Base-by-base conservation (phyloP, 169 alveolate genomes). In the Cystoisospora suis region DNA sequence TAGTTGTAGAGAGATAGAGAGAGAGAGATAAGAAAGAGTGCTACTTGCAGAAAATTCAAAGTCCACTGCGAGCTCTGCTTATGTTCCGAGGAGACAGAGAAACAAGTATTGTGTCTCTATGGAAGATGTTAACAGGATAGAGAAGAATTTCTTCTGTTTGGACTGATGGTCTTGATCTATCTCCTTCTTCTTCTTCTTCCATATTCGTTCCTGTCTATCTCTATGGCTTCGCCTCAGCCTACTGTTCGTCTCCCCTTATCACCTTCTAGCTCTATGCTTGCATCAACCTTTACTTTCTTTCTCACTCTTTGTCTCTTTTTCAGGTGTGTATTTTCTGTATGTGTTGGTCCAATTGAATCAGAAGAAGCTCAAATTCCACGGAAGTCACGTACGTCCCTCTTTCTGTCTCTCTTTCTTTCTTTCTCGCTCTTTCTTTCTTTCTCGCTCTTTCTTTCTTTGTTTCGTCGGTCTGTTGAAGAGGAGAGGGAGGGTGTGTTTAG, bases 271-370 rank as follows among this genome's bases (percentile, higher is more conserved):
- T 65, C 42, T 65, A 29, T 2, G 3, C 72, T 58, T 7, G 23
- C 29, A 2, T 4, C 72, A 2, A 3, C 29, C 3, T 3, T 9
- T 36, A 9, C 3, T 36, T 9, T 3, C 15, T 58, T 58, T 58
- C 72, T 3, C 72, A 7, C 72, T 58, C 72, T 53, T 9, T 53
- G 20, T 58, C 15, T 9, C 3, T 3, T 58, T 9, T 9, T 27
- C 80, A 72, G 83, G 83, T 7, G 83, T 72, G 58, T 72, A 72
- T 56, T 34, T 72, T 27, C 56, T 72, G n/a, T 29, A 72, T 9
- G 42, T 72, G 32, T 34, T 72, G 1, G 58, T 72, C 36, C 58
- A 72, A 38, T 34, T n/a, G 58, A 72, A 4, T 29, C 36, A 6
- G 47, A 1, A 17, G 36, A 40, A 17, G 38, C 20, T 27, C 42